Evolutionary conservation across 139 green algal genomes (phyloP).

Genomic region (Pleodorina starrii): DNA sequence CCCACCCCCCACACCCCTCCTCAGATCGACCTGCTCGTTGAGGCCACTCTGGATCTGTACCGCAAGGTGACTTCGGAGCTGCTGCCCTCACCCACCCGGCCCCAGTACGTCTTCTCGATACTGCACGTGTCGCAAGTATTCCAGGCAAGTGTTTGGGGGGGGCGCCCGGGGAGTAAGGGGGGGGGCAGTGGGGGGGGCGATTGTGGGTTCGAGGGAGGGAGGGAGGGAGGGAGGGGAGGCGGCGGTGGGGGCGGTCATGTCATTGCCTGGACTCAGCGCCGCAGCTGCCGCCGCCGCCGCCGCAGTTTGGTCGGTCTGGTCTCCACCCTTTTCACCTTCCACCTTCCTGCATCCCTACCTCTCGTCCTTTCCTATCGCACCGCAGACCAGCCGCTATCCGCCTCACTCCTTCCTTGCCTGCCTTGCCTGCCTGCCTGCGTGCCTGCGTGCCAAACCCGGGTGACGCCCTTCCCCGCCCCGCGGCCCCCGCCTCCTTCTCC

Average conservation of each 20-base stretch:
- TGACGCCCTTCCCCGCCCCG: background rate
- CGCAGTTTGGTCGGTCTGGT: too few relatives aligned
- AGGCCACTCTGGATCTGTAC: constrained; percentile 61
- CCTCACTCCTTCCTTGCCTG: too few relatives aligned
- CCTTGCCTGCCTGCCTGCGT: too few relatives aligned
- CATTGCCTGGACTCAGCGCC: too few relatives aligned
- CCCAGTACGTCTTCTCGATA: constrained; percentile 77
- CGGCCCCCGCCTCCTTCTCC: background rate
- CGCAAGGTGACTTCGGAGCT: constrained; percentile 57
- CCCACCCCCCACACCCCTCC: background rate
- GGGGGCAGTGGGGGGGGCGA: too few relatives aligned
- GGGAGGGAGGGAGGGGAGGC: background rate
- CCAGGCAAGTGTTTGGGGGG: constrained; percentile 47
- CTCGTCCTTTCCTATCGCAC: too few relatives aligned
- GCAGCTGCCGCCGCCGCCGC: too few relatives aligned
- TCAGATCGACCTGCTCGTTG: constrained; percentile 48
- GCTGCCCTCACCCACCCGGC: constrained; percentile 66
- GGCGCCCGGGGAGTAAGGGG: background rate
- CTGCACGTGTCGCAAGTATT: constrained; percentile 74
- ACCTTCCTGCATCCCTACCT: too few relatives aligned
- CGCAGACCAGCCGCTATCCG: too few relatives aligned
- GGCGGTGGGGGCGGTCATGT: too few relatives aligned
- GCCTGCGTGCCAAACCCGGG: too few relatives aligned
- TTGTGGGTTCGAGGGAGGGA: background rate
- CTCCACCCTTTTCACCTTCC: too few relatives aligned